Evolutionary conservation across 1,284 basidiomycete species (phyloP).

Genomic region (Trichosporon ovoides): DNA sequence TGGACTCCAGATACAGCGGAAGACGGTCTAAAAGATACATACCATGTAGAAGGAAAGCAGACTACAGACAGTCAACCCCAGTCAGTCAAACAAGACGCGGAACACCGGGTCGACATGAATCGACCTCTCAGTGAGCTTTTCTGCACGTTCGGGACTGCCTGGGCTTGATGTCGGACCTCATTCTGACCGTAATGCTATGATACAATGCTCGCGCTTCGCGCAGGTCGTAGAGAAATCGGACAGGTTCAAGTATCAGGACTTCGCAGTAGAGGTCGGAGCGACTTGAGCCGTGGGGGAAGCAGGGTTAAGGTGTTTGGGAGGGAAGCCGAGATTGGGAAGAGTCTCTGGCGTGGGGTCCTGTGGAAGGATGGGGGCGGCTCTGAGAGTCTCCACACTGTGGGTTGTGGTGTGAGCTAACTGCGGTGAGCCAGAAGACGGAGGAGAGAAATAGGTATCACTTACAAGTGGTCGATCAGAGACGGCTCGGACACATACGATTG

Average conservation of each 20-base stretch:
- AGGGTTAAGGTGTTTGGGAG: not conserved
- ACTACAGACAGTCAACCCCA: not conserved
- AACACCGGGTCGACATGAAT: not conserved
- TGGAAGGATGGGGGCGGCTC: not conserved
- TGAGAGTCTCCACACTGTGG: slow-evolving; percentile 38
- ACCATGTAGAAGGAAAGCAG: not conserved
- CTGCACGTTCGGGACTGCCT: not conserved
- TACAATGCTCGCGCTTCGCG: not conserved
- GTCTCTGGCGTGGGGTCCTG: not conserved
- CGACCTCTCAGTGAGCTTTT: not conserved
- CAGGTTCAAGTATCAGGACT: not conserved
- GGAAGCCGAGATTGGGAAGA: not conserved
- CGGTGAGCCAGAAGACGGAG: not conserved
- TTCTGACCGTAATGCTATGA: not conserved
- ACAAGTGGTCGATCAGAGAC: slow-evolving; percentile 43
- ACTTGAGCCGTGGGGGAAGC: not conserved
- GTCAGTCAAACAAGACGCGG: not conserved
- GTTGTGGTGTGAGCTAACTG: slow-evolving; percentile 3
- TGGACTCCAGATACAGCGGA: not conserved
- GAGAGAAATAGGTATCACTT: slow-evolving; percentile 10
- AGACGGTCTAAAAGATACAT: not conserved
- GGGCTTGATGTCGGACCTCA: not conserved
- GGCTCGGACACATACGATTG: slow-evolving; percentile 39
- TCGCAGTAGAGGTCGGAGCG: not conserved
- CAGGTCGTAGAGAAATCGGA: not conserved